Conservation (phyloP, 179 eudicot species). For the Spinacia oleracea region DNA sequence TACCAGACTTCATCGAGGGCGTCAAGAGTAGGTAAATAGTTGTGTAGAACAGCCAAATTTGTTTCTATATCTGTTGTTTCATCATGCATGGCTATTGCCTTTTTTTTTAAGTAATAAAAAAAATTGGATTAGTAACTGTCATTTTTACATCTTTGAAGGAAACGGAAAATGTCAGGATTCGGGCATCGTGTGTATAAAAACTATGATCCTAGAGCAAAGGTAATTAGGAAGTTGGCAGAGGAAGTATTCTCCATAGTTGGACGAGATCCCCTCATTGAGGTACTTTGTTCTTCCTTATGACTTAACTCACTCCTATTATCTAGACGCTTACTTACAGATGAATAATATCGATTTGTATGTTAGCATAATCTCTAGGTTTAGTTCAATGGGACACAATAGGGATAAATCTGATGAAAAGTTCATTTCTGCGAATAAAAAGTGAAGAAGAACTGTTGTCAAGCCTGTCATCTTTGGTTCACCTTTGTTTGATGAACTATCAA, state of each 20-base stretch:
- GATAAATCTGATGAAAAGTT: not conserved
- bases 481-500: not conserved
- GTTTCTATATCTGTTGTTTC: not conserved
- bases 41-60: not conserved
- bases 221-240: constrained; percentile 86
- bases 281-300: constrained; percentile 13
- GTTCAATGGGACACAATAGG: not conserved
- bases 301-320: not conserved
- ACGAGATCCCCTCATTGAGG: constrained; percentile 99
- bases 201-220: constrained; percentile 96
- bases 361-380: not conserved
- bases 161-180: constrained; percentile 98
- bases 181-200: constrained; percentile 98
- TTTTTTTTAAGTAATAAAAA: not conserved
- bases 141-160: constrained; percentile 45
- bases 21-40: constrained; percentile 77
- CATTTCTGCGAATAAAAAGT: not conserved
- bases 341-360: not conserved
- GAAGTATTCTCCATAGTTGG: constrained; percentile 99
- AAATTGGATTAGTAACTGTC: not conserved
- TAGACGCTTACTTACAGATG: not conserved
- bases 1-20: constrained; percentile 96
- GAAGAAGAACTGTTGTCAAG: not conserved
- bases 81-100: not conserved
- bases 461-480: not conserved